A percentile compares a stretch with the other conserved stretches of the same genome.
These are phyloP conservation scores for Nelumbo lutea DNA, from an alignment of 164 flowering plant species.

Conservation along the genomic window DNA sequence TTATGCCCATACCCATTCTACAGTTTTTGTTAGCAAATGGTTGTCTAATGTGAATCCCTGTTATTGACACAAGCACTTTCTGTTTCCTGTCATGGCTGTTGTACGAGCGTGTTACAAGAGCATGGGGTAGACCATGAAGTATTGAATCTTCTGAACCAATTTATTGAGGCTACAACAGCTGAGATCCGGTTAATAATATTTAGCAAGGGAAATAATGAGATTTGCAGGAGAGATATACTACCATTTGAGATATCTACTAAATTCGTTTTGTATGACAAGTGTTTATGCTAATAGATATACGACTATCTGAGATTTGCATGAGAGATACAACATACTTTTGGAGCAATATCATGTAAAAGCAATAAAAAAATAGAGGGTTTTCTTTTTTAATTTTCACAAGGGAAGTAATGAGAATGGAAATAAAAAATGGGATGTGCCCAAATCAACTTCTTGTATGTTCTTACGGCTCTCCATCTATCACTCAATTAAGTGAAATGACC, in stretches of 20 bases:
- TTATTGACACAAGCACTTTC: background rate
- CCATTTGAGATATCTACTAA: background rate
- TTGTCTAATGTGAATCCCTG: background rate
- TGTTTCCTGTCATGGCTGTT: slow-evolving; percentile 14
- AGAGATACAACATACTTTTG: slow-evolving; percentile 47
- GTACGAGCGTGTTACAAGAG: slow-evolving; percentile 68
- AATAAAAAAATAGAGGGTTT: slow-evolving; percentile 1
- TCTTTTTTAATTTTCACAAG: no score
- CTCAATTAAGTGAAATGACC: no score
- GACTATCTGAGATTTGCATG: slow-evolving; percentile 42
- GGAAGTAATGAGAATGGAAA: no score
- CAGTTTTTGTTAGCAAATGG: background rate
- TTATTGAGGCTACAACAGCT: slow-evolving; percentile 44
- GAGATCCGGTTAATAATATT: slow-evolving; percentile 59
- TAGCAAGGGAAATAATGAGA: background rate
- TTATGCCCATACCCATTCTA: background rate
- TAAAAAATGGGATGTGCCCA: no score
- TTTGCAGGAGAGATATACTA: no score
- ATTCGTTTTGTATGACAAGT: background rate
- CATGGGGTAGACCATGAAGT: slow-evolving; percentile 61
- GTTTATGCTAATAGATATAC: background rate
- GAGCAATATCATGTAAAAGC: slow-evolving; percentile 32
- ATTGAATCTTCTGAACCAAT: slow-evolving; percentile 45
- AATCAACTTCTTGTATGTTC: no score
- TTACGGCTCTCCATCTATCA: no score